A percentile compares a stretch with the other conserved stretches of the same genome.
phyloP scores from a whole-genome alignment of 257 asterid species.

The Linderniella brevidens region DNA sequence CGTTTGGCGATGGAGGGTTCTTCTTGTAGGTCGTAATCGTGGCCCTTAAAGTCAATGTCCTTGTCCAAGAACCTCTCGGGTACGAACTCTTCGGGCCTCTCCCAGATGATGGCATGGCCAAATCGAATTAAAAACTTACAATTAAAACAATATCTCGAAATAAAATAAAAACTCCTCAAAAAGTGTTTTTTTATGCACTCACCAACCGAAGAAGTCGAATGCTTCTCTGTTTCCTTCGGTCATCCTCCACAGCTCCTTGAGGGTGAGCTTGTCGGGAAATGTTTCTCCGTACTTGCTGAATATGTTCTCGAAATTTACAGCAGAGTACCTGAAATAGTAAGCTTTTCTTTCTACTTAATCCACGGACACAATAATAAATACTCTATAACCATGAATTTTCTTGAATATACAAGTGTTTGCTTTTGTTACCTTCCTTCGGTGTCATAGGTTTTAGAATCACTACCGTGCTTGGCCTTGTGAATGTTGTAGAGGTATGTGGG shows the following conservation, averaged over 20 bases:
- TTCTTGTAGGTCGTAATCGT: no score
- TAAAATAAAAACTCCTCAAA: not conserved
- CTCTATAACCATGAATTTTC: no score
- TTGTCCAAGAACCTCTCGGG: no score
- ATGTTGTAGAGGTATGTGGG: slow-evolving; percentile 57
- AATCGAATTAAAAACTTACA: no score
- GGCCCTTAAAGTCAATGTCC: no score
- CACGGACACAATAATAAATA: no score
- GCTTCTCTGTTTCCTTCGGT: slow-evolving; percentile 45
- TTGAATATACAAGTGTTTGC: no score
- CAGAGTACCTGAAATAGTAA: slow-evolving; percentile 28
- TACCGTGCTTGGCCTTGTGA: slow-evolving; percentile 76
- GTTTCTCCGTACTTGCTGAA: slow-evolving; percentile 55
- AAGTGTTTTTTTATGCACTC: not conserved
- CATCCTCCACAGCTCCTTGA: slow-evolving; percentile 60
- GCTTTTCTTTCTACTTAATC: no score
- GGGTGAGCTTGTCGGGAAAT: slow-evolving; percentile 54
- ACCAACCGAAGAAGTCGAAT: slow-evolving; percentile 50
- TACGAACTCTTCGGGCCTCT: no score
- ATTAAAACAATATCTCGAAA: not conserved
- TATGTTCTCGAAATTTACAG: slow-evolving; percentile 54
- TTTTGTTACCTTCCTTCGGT: slow-evolving; percentile 73
- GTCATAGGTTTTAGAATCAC: slow-evolving; percentile 57
- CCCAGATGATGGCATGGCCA: no score
- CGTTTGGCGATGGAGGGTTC: no score